Conservation (phyloP, 73 alveolate species). For the Effrenium voratum region DNA sequence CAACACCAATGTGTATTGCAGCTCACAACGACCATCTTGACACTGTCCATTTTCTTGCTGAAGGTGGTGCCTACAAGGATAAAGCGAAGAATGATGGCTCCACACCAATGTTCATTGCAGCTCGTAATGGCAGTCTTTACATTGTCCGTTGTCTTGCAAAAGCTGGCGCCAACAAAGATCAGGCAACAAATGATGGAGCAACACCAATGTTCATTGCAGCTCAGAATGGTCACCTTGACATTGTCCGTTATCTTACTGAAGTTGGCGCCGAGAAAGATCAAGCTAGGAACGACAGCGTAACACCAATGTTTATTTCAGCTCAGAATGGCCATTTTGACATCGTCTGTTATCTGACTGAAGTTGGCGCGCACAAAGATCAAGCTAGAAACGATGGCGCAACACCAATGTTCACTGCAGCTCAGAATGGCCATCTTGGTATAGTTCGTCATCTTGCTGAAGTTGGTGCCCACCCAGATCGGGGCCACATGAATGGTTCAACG, state of each 20-base stretch:
- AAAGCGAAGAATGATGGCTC: background rate
- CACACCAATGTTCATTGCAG: background rate
- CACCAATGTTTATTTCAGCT: no score
- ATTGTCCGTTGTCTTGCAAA: background rate
- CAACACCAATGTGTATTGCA: background rate
- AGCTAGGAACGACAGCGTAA: no score
- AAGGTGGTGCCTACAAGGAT: background rate
- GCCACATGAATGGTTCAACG: no score
- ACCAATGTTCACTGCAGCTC: no score
- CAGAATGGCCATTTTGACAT: no score
- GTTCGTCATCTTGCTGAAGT: no score
- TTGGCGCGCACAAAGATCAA: no score
- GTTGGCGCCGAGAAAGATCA: background rate
- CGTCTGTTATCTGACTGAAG: no score
- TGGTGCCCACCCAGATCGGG: no score
- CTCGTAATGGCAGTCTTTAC: background rate
- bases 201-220: background rate
- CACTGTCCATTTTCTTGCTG: background rate
- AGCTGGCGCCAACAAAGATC: background rate
- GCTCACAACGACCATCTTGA: background rate
- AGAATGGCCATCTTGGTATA: no score
- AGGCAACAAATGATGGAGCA: background rate
- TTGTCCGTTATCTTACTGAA: background rate
- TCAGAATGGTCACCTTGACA: background rate
- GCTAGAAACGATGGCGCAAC: no score